These are phyloP conservation scores for Ophiostoma himal-ulmi DNA, from an alignment of 2,329 filamentous ascomycete species.

Conservation along the genomic window DNA sequence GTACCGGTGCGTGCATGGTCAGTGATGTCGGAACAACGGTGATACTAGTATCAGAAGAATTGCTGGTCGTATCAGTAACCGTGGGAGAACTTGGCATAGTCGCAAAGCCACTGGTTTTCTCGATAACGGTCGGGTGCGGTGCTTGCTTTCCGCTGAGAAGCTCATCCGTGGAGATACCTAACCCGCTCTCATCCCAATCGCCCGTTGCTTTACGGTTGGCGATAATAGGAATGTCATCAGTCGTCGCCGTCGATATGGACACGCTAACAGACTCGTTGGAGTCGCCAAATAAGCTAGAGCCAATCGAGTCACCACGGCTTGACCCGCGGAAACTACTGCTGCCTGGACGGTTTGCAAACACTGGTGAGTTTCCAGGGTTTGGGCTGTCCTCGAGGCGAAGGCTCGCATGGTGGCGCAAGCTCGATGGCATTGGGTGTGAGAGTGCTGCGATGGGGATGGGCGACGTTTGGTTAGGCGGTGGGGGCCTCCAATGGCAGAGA, in stretches of 20 bases:
- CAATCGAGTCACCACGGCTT: conserved; percentile 82
- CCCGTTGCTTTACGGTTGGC: conserved; percentile 67
- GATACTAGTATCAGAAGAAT: not conserved
- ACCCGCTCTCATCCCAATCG: conserved; percentile 72
- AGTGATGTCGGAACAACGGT: conserved; percentile 53
- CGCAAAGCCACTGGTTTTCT: not conserved
- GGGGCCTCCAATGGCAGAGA: conserved; percentile 89
- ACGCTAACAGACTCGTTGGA: conserved; percentile 46
- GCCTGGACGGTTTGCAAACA: conserved; percentile 62
- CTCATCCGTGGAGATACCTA: conserved; percentile 70
- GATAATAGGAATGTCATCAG: conserved; percentile 71
- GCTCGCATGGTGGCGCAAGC: conserved; percentile 61
- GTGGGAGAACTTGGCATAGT: not conserved
- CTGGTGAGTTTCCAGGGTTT: conserved; percentile 65
- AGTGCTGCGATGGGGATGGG: conserved; percentile 38
- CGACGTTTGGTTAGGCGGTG: conserved; percentile 44
- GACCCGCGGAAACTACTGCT: conserved; percentile 67
- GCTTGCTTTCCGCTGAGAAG: conserved; percentile 19
- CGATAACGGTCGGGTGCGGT: not conserved
- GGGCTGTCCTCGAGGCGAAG: conserved; percentile 71
- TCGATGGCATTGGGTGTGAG: conserved; percentile 56
- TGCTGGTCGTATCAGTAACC: not conserved
- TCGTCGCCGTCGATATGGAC: conserved; percentile 62
- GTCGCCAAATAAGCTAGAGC: conserved; percentile 82
- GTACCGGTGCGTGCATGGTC: conserved; percentile 41